Base-by-base conservation (phyloP, 805 yeast genomes). In the Aciculoconidium aculeatum region DNA sequence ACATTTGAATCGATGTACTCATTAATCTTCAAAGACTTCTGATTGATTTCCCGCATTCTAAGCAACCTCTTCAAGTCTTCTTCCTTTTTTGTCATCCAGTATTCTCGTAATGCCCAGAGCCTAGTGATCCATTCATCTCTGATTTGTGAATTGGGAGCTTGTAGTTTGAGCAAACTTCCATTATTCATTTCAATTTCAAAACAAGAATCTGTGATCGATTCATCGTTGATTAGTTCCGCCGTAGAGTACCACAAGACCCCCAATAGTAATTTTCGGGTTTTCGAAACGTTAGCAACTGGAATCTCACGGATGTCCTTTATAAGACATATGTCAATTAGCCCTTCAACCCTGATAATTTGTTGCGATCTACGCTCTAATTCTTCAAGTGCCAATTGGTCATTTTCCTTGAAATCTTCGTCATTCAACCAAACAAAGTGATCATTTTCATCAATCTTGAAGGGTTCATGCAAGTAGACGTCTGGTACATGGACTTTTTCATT, bases 71-170 rank as follows among this genome's bases (percentile, higher is more conserved):
- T 26, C 7, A 65, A 31, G 33, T 75, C 79, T 7, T 66, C 63
- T 1, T 42, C 43, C 15, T 49, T 54, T 27, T 75, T 61, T 7
- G 45, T 34, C 13, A 46, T 58, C 96, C 96, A 88, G 49, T 79
- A 88, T 2, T 36, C 36, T 6, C 45, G 44, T 11, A 80, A 42
- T 4, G 56, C 53, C 0, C 32, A 37, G 18, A 88, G 53, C 29
- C 74, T 54, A 1, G 14, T n/a, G 0, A 80, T 64, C 97, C 96
- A 88, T 37, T 70, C 72, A 40, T 75, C 71, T 26, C 90, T 61
- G 0, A 68, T 44, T 0, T 17, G 19, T 11, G 58, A 40, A 35
- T 61, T 59, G 3, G 76, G 72, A 0, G 92, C 85, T 32, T 77
- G 72, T 7, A 85, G 50, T 24, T 67, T 61, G 8, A 80, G 36